Percentiles rank a stretch among this genome's conserved stretches.
Evolutionary conservation across 2,329 filamentous ascomycete genomes (phyloP).

Genomic region (Fusarium scirpi): DNA sequence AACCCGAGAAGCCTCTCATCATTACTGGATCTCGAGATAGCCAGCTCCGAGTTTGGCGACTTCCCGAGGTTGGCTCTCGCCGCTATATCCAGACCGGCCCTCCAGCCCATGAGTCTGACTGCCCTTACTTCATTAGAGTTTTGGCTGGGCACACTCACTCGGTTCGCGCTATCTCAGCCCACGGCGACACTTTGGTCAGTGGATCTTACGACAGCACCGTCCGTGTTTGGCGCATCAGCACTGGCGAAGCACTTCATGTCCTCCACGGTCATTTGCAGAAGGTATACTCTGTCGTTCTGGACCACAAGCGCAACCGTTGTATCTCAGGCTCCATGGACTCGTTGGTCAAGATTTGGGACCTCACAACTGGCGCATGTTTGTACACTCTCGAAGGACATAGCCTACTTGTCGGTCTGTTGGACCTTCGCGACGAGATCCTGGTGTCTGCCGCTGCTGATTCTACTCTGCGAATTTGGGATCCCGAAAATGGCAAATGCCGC

Average conservation of each 20-base stretch:
- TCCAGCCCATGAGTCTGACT: slow-evolving; percentile 80
- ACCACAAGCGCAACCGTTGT: slow-evolving; percentile 90
- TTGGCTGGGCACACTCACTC: slow-evolving; percentile 91
- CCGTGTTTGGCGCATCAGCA: slow-evolving; percentile 97
- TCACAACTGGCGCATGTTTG: slow-evolving; percentile 85
- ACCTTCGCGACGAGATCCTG: slow-evolving; percentile 87
- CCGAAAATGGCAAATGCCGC: slow-evolving; percentile 90
- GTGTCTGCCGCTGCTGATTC: slow-evolving; percentile 97
- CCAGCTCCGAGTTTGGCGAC: slow-evolving; percentile 91
- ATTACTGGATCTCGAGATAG: slow-evolving; percentile 98
- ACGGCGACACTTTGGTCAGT: slow-evolving; percentile 95
- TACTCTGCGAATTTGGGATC: slow-evolving; percentile 96
- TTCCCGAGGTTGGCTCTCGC: slow-evolving; percentile 83
- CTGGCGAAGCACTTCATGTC: slow-evolving; percentile 86
- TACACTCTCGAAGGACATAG: slow-evolving; percentile 94
- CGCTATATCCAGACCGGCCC: slow-evolving; percentile 84
- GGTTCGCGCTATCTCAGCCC: slow-evolving; percentile 93
- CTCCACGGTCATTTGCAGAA: slow-evolving; percentile 90
- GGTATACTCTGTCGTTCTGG: slow-evolving; percentile 96
- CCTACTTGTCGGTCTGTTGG: slow-evolving; percentile 90
- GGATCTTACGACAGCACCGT: slow-evolving; percentile 97
- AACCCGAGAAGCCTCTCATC: slow-evolving; percentile 94
- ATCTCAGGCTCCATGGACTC: slow-evolving; percentile 99
- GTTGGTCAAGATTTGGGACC: slow-evolving; percentile 96
- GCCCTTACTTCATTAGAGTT: slow-evolving; percentile 93